Percentiles rank a stretch among this genome's conserved stretches.
Conservation (phyloP, 176 grass and related monocot genomes). For the Phoenix roebelenii region DNA sequence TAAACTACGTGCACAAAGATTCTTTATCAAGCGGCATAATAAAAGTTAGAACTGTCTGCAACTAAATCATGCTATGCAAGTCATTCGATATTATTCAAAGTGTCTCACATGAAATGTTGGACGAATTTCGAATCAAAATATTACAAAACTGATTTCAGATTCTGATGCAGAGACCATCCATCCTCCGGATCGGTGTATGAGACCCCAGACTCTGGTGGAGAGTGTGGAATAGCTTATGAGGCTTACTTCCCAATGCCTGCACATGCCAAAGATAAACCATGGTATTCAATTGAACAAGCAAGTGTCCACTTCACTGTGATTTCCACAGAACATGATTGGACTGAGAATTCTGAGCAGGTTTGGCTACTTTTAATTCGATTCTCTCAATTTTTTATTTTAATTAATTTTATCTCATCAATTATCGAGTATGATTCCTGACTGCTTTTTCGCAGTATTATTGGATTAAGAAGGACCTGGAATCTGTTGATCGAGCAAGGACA, state of each 20-base stretch:
- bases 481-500: constrained; percentile 52
- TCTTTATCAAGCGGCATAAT: no score
- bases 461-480: constrained; percentile 51
- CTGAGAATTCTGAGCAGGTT: constrained; percentile 55
- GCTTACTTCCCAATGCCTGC: constrained; percentile 74
- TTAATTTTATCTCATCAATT: constrained; percentile 10
- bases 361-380: not conserved
- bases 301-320: constrained; percentile 64
- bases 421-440: constrained; percentile 6
- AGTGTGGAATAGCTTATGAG: constrained; percentile 82
- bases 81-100: no score
- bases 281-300: constrained; percentile 86
- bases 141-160: no score
- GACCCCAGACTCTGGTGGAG: constrained; percentile 66
- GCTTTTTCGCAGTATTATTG: constrained; percentile 38
- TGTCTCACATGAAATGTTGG: no score
- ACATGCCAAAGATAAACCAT: constrained; percentile 50
- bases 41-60: no score
- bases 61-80: no score
- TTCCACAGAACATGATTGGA: constrained; percentile 71
- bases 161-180: constrained; percentile 45
- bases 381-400: not conserved
- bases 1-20: no score
- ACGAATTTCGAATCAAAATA: no score
- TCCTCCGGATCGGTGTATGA: constrained; percentile 44